A percentile compares a stretch with the other conserved stretches of the same genome.
These are phyloP conservation scores for Theobroma cacao DNA, from an alignment of 345 rosid species.

Conservation along the genomic window DNA sequence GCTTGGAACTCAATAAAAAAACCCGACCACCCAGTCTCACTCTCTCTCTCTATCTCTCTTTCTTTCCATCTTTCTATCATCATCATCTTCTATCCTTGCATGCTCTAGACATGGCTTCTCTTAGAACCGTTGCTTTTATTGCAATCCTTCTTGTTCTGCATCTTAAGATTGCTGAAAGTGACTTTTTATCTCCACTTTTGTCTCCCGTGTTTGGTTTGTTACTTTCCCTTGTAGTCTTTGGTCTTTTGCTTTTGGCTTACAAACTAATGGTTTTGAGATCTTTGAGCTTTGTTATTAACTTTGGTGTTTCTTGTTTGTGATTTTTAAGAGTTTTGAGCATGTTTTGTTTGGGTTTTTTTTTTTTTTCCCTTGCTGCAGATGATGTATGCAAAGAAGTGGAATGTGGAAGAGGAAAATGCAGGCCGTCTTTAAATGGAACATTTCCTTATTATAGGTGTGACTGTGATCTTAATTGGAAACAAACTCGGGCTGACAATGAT, in stretches of 20 bases:
- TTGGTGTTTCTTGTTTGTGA: conserved; percentile 8
- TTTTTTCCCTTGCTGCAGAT: conserved; percentile 25
- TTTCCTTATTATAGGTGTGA: conserved; percentile 46
- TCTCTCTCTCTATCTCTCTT: neutral
- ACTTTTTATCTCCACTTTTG: conserved; percentile 39
- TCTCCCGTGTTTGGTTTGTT: conserved; percentile 37
- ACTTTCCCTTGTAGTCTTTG: neutral
- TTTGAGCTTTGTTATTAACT: neutral
- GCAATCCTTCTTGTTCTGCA: conserved; percentile 23
- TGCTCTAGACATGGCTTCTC: conserved; percentile 26
- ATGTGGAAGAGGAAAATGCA: conserved; percentile 75
- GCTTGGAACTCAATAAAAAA: neutral
- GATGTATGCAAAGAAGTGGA: conserved; percentile 49
- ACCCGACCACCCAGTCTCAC: neutral
- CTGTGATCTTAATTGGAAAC: conserved; percentile 78
- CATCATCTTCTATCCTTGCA: neutral
- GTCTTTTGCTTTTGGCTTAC: neutral
- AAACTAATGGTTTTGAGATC: neutral
- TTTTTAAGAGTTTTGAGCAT: neutral
- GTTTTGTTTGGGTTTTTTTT: neutral
- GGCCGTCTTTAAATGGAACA: conserved; percentile 34
- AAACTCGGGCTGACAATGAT: conserved; percentile 24
- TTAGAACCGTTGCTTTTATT: conserved; percentile 18
- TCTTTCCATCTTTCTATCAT: neutral
- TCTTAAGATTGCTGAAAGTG: conserved; percentile 28